phyloP scores from a whole-genome alignment of 441 rosid genomes.

The Omphalea diandra region DNA sequence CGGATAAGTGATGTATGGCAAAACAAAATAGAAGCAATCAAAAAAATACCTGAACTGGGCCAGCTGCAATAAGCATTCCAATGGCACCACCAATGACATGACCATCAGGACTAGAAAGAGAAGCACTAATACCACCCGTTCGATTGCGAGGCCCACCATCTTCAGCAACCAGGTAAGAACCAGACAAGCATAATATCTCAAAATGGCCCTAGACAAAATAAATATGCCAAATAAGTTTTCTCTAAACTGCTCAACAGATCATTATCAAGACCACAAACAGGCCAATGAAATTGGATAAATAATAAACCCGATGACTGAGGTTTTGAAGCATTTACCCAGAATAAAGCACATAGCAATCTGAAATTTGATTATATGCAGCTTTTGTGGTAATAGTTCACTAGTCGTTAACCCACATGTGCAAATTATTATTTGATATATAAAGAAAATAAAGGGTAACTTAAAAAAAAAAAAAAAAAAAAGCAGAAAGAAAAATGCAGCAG shows the following conservation, averaged over 20 bases:
- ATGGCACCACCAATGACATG: slow-evolving; percentile 91
- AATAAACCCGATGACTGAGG: background rate
- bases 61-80: slow-evolving; percentile 74
- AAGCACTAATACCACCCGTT: slow-evolving; percentile 90
- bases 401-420: background rate
- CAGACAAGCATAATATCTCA: slow-evolving; percentile 93
- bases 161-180: slow-evolving; percentile 87
- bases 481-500: no score
- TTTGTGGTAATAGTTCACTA: background rate
- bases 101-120: slow-evolving; percentile 92
- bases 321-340: background rate
- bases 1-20: background rate
- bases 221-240: slow-evolving; percentile 32
- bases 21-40: no score
- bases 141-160: slow-evolving; percentile 76
- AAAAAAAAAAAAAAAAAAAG: no score
- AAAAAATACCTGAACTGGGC: slow-evolving; percentile 76
- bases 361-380: background rate
- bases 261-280: background rate
- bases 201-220: slow-evolving; percentile 68
- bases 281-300: background rate
- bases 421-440: no score
- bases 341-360: background rate
- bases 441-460: no score
- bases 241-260: slow-evolving; percentile 3